Conservation (phyloP, 2,329 filamentous ascomycete genomes). For the Colletotrichum acutatum region DNA sequence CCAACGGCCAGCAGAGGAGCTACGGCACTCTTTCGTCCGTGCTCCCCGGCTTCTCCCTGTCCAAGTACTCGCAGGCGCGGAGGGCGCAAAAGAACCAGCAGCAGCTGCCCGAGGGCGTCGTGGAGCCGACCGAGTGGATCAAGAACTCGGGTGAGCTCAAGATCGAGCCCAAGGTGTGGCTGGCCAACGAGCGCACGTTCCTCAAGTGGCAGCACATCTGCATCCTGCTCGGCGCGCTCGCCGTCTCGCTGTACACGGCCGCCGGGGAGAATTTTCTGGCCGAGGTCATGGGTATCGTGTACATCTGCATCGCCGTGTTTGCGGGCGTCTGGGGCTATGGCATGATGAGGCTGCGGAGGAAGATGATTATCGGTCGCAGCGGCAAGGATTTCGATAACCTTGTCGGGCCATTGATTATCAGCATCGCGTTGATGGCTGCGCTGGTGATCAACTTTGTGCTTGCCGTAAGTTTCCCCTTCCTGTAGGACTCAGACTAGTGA, state of each 20-base stretch:
- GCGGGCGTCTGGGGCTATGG: constrained; percentile 88
- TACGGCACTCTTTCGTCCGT: constrained; percentile 75
- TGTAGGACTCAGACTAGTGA: too few species aligned
- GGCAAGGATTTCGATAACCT: constrained; percentile 94
- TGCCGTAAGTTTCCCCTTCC: constrained; percentile 68
- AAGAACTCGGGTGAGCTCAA: constrained; percentile 93
- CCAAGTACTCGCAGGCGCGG: constrained; percentile 75
- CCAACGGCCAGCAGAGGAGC: constrained; percentile 40
- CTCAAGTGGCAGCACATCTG: constrained; percentile 99
- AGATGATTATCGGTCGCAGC: constrained; percentile 85
- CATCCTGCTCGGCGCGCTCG: constrained; percentile 85
- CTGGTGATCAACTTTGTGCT: constrained; percentile 90
- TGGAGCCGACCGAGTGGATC: constrained; percentile 86
- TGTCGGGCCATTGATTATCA: constrained; percentile 85
- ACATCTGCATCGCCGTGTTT: constrained; percentile 84
- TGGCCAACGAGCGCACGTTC: constrained; percentile 97
- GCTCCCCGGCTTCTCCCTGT: constrained; percentile 84
- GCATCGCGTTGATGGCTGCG: constrained; percentile 80
- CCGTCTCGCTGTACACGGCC: constrained; percentile 88
- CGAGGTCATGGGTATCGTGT: constrained; percentile 81
- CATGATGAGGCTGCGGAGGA: constrained; percentile 80
- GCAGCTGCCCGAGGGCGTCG: constrained; percentile 85
- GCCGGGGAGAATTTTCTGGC: constrained; percentile 84
- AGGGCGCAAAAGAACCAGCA: constrained; percentile 60
- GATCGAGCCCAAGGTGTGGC: constrained; percentile 98